Evolutionary conservation across 352 stramenopile species (phyloP).

Genomic region (Peronospora farinosa): DNA sequence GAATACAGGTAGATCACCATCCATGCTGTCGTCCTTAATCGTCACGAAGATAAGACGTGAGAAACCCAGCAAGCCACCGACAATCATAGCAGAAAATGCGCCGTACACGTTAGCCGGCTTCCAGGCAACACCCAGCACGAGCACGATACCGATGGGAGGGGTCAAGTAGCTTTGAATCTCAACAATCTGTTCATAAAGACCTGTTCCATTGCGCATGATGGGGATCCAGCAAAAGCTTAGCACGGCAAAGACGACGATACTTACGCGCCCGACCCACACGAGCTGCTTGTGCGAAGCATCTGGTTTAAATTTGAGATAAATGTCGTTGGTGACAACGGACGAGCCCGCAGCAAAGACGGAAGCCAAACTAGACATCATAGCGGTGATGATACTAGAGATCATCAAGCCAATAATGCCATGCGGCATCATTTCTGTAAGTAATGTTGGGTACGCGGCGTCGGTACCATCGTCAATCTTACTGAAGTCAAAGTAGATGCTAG

Average conservation of each 20-base stretch:
- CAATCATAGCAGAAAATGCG: slow-evolving; percentile 43
- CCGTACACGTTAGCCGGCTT: slow-evolving; percentile 44
- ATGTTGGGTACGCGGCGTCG: slow-evolving; percentile 54
- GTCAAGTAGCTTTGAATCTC: slow-evolving; percentile 63
- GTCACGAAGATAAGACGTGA: slow-evolving; percentile 52
- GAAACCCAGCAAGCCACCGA: slow-evolving; percentile 41
- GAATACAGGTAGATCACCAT: slow-evolving; percentile 34
- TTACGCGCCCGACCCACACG: slow-evolving; percentile 49
- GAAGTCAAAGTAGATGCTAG: slow-evolving; percentile 57
- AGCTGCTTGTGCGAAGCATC: slow-evolving; percentile 54
- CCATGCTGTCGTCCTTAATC: slow-evolving; percentile 39
- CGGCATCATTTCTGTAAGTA: slow-evolving; percentile 65
- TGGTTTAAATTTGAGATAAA: slow-evolving; percentile 47
- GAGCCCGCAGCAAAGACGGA: slow-evolving; percentile 58
- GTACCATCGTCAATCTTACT: slow-evolving; percentile 41
- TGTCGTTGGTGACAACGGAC: slow-evolving; percentile 60
- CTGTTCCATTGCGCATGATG: slow-evolving; percentile 48
- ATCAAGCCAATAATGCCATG: slow-evolving; percentile 58
- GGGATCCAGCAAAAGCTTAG: slow-evolving; percentile 63
- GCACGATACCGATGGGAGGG: slow-evolving; percentile 53
- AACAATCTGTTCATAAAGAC: slow-evolving; percentile 55
- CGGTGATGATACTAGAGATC: slow-evolving; percentile 62
- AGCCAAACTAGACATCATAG: slow-evolving; percentile 67
- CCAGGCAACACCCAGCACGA: slow-evolving; percentile 50
- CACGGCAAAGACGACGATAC: slow-evolving; percentile 41